Percentiles rank a stretch among this genome's conserved stretches.
Conservation (phyloP, 768 basidiomycete species). For the Pleurotus djamor region DNA sequence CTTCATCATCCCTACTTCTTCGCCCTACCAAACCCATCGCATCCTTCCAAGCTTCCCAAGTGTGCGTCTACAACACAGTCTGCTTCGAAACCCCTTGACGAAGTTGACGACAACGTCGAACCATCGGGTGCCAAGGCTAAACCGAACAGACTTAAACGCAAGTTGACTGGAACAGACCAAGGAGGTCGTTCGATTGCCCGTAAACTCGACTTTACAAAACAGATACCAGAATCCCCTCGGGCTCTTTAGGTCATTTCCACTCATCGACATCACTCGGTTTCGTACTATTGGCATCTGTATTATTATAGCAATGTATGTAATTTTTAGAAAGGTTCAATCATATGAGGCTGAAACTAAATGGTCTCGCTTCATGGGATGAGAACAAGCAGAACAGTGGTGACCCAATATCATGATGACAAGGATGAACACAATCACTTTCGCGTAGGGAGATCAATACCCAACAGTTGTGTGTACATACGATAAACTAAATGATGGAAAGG, state of each 20-base stretch:
- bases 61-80: constrained; percentile 33
- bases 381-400: too few relatives aligned
- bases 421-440: too few relatives aligned
- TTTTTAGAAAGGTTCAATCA: background rate
- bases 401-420: too few relatives aligned
- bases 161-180: constrained; percentile 53
- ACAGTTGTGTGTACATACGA: background rate
- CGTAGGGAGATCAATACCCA: too few relatives aligned
- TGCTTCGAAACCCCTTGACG: constrained; percentile 61
- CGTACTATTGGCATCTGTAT: background rate
- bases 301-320: background rate
- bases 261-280: background rate
- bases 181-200: constrained; percentile 60
- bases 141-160: constrained; percentile 66
- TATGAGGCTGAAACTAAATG: too few relatives aligned
- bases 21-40: constrained; percentile 82
- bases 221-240: constrained; percentile 28
- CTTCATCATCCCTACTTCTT: constrained; percentile 88
- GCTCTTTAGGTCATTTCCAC: background rate
- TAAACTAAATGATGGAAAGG: background rate
- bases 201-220: constrained; percentile 68
- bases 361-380: too few relatives aligned
- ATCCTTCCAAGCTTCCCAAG: constrained; percentile 89
- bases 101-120: constrained; percentile 75
- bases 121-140: constrained; percentile 51